These are phyloP conservation scores for Ogataea philodendri DNA, from an alignment of 805 yeast genomes.

Conservation along the genomic window DNA sequence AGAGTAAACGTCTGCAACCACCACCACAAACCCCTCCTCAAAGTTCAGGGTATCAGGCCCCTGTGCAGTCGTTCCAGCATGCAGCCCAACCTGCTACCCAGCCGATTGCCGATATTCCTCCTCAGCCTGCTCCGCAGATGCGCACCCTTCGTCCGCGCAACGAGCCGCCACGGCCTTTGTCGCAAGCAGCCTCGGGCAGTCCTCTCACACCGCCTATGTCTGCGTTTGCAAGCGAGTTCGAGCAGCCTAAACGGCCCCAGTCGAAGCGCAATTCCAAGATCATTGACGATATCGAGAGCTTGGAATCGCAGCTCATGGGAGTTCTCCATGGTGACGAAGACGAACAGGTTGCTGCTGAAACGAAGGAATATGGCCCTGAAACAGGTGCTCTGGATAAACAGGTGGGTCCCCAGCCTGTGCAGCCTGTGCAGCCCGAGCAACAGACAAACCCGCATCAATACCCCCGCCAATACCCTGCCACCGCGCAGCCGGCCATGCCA, in stretches of 20 bases:
- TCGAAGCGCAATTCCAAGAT: constrained; percentile 27
- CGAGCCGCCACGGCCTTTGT: too few relatives aligned
- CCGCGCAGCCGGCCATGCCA: too few relatives aligned
- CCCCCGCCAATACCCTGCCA: too few relatives aligned
- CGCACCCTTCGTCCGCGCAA: too few relatives aligned
- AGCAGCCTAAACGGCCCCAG: constrained; percentile 8
- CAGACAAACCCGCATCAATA: too few relatives aligned
- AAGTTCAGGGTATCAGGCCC: background rate
- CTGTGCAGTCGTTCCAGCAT: background rate
- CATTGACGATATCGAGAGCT: constrained; percentile 27
- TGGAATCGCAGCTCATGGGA: constrained; percentile 29
- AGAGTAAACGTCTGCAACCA: background rate
- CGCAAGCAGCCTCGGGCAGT: constrained; percentile 3
- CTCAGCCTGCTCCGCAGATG: too few relatives aligned
- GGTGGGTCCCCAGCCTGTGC: too few relatives aligned
- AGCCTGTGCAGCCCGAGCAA: constrained; percentile 2
- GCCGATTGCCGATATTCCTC: too few relatives aligned
- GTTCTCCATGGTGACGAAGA: constrained; percentile 18
- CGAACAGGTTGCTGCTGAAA: too few relatives aligned
- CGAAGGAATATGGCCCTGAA: too few relatives aligned
- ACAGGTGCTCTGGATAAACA: too few relatives aligned
- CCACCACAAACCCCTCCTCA: background rate
- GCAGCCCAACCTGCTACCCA: background rate
- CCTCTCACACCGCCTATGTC: constrained; percentile 1
- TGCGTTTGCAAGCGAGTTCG: constrained; percentile 1